Evolutionary conservation across 768 basidiomycete species (phyloP), one percentile per base, ranked within the genome.

Genomic region (Trametes cubensis): DNA sequence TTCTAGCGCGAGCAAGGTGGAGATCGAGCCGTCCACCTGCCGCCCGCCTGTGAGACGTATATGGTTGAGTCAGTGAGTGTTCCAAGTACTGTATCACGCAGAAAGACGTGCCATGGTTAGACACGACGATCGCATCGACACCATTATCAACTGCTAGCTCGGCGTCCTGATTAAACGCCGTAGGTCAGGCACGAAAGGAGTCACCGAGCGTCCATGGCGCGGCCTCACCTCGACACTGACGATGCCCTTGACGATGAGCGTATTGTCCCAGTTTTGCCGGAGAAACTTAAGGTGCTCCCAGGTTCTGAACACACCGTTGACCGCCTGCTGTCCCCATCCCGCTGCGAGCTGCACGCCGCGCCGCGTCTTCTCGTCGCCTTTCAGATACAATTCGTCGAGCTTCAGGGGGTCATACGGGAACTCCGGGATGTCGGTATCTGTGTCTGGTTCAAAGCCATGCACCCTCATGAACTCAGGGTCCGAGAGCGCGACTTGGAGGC

Each of bases 401-500:
- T 78, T 79, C 1, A 67, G 72, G 1, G 84, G 75, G 44, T 86
- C 81, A 68, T 90, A 85, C 2, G 90, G 90, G 69, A 86, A 91
- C 41, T 69, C 65, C 25, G 69, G 76, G 63, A 78, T 70, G 48
- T 80, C 66, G 66, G 79, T 70, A 38, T 78, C 62, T 20, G 70
- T 64, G 51, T 80, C 61, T 39, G 83, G 82, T 60, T 83, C 73
- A 30, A 79, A 77, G 45, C 78, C 79, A 62, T 79, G 76, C 34
- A 79, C 78, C 1, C 75, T 75, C 91, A 92, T 92, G 75, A 92
- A 93, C 14, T 83, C 88, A 0, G 92, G 92, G 69, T 94, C 91
- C 0, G 88, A 86, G 7, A 77, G 78, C 52, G 87, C 89, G 25
- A 89, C 80, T 69, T 90, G 87, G 42, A 78, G 74, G 7, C 90